These are phyloP conservation scores for Fusarium circinatum DNA, from an alignment of 2,329 filamentous ascomycete species.

Conservation along the genomic window DNA sequence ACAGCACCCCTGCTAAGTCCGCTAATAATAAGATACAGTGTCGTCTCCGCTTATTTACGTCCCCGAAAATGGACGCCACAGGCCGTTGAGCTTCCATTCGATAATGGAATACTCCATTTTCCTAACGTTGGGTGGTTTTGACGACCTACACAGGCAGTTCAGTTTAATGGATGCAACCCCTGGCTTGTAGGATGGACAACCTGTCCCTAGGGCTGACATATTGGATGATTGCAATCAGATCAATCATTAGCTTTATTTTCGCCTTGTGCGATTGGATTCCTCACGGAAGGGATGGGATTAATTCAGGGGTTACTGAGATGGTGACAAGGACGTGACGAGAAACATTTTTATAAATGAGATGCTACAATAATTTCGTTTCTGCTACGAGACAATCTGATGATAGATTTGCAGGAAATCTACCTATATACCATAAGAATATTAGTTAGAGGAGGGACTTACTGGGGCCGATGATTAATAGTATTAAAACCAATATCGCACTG, in stretches of 20 bases:
- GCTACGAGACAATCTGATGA: too few relatives aligned
- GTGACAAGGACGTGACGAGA: background rate
- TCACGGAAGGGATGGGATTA: background rate
- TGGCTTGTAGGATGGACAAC: background rate
- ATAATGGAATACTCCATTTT: background rate
- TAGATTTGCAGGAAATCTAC: too few relatives aligned
- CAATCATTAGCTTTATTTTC: background rate
- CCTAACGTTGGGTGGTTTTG: background rate
- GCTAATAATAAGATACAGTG: background rate
- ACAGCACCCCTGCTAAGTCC: background rate
- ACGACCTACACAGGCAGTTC: background rate
- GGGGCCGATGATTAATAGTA: background rate
- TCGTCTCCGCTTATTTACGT: background rate
- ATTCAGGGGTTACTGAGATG: background rate
- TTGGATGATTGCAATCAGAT: background rate
- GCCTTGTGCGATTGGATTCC: background rate
- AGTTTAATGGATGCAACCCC: background rate
- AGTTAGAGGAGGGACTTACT: background rate
- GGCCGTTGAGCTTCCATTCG: background rate
- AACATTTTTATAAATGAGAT: background rate
- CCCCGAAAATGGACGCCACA: background rate
- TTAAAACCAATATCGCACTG: background rate
- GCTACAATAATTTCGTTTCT: background rate
- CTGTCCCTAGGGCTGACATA: slow-evolving; percentile 6
- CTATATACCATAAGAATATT: background rate